phyloP scores from a whole-genome alignment of 129 eudicot species.

The Calendula officinalis region DNA sequence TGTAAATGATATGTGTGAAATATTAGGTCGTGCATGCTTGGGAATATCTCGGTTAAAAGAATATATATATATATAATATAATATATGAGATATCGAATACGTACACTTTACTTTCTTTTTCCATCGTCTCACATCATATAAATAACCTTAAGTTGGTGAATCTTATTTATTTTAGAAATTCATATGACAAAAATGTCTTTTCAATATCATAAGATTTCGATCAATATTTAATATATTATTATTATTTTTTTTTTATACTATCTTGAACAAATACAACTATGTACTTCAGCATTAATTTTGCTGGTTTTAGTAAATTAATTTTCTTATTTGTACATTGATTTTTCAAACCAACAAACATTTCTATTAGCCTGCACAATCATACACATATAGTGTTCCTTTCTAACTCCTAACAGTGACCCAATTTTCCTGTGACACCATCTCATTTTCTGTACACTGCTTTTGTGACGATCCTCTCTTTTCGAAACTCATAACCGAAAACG shows the following conservation, averaged over 20 bases:
- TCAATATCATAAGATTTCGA: background rate
- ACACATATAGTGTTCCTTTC: slow-evolving; percentile 20
- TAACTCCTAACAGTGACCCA: slow-evolving; percentile 64
- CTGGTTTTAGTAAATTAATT: slow-evolving; percentile 24
- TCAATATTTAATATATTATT: background rate
- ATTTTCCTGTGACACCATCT: slow-evolving; percentile 40
- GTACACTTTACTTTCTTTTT: too few relatives aligned
- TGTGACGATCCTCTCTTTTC: slow-evolving; percentile 19
- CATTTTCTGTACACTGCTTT: slow-evolving; percentile 21
- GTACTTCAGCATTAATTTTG: background rate
- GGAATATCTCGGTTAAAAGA: too few relatives aligned
- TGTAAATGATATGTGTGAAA: too few relatives aligned
- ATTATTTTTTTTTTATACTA: background rate
- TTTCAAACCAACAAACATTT: slow-evolving; percentile 15
- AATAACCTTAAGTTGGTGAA: too few relatives aligned
- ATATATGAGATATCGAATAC: too few relatives aligned
- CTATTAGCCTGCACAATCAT: slow-evolving; percentile 30
- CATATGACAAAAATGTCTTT: background rate
- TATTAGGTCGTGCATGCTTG: too few relatives aligned
- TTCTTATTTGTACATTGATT: slow-evolving; percentile 20
- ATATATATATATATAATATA: too few relatives aligned
- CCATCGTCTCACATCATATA: too few relatives aligned
- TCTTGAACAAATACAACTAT: slow-evolving; percentile 16
- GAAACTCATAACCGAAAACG: slow-evolving; percentile 31
- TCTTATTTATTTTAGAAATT: background rate